A percentile compares a stretch with the other conserved stretches of the same genome.
Conservation (phyloP, 2,329 filamentous ascomycete genomes). For the Hypoxylon sp. region DNA sequence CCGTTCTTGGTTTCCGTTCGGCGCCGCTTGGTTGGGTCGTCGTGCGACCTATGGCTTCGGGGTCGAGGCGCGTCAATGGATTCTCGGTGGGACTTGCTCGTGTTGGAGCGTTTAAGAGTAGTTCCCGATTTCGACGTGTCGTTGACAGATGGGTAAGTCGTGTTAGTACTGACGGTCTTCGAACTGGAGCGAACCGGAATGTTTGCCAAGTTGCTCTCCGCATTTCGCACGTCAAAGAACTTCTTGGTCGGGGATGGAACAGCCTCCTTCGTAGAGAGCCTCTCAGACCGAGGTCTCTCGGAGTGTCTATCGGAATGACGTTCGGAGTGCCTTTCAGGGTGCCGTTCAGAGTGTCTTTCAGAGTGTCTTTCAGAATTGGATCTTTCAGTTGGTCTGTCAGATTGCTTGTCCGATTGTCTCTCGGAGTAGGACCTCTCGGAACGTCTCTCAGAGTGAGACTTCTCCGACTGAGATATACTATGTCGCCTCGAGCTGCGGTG, state of each 20-base stretch:
- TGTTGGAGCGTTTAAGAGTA: slow-evolving; percentile 46
- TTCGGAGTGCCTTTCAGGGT: slow-evolving; percentile 39
- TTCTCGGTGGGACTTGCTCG: slow-evolving; percentile 44
- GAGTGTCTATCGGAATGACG: slow-evolving; percentile 41
- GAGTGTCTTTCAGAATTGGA: slow-evolving; percentile 22
- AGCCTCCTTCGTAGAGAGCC: slow-evolving; percentile 41
- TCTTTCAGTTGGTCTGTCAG: slow-evolving; percentile 29
- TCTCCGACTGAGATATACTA: slow-evolving; percentile 51
- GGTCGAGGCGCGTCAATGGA: slow-evolving; percentile 44
- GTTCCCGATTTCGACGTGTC: slow-evolving; percentile 43
- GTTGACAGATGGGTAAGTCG: slow-evolving; percentile 25
- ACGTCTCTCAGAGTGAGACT: slow-evolving; percentile 22
- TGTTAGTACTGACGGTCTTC: slow-evolving; percentile 30
- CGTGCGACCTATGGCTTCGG: slow-evolving; percentile 25
- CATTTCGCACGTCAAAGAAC: slow-evolving; percentile 54
- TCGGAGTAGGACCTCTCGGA: slow-evolving; percentile 25
- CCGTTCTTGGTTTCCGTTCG: slow-evolving; percentile 31
- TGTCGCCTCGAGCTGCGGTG: slow-evolving; percentile 53
- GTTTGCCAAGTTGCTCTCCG: slow-evolving; percentile 46
- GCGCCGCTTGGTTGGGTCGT: slow-evolving; percentile 31
- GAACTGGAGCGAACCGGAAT: slow-evolving; percentile 27
- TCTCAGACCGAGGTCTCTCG: slow-evolving; percentile 26
- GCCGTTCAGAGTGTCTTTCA: slow-evolving; percentile 11
- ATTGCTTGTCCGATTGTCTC: slow-evolving; percentile 39
- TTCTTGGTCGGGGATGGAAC: slow-evolving; percentile 47